Percentiles rank a stretch among this genome's conserved stretches.
Conservation (phyloP, 441 rosid genomes). For the Omphalea diandra region DNA sequence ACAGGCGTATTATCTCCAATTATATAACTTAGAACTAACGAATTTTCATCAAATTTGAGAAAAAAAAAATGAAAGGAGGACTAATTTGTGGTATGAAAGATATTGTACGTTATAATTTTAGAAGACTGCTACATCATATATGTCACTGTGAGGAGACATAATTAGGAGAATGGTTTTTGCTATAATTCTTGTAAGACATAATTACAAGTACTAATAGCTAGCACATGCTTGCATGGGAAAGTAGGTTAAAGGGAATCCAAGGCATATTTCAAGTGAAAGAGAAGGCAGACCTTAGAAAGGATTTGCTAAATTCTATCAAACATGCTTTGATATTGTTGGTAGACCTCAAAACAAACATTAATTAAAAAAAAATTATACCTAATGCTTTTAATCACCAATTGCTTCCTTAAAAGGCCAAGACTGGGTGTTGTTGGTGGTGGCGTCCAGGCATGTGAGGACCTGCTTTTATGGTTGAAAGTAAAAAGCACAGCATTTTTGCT, state of each 20-base stretch:
- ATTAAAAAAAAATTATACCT: slow-evolving; percentile 16
- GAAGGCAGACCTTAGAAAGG: not conserved
- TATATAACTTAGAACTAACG: no score
- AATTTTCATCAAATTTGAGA: no score
- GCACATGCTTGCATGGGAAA: slow-evolving; percentile 49
- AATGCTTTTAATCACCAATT: slow-evolving; percentile 27
- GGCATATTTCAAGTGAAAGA: not conserved
- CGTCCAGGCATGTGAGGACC: slow-evolving; percentile 32
- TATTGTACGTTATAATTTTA: slow-evolving; percentile 14
- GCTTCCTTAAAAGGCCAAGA: slow-evolving; percentile 41
- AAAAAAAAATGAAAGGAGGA: no score
- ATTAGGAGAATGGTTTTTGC: slow-evolving; percentile 27
- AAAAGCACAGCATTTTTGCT: not conserved
- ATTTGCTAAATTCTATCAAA: slow-evolving; percentile 26
- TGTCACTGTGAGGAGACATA: slow-evolving; percentile 23
- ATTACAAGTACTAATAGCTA: slow-evolving; percentile 39
- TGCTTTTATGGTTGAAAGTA: not conserved
- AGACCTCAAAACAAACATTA: slow-evolving; percentile 31
- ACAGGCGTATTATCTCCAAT: no score
- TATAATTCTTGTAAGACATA: slow-evolving; percentile 33
- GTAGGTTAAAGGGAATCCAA: slow-evolving; percentile 32
- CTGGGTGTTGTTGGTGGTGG: slow-evolving; percentile 11
- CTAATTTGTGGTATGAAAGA: not conserved
- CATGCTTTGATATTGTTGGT: slow-evolving; percentile 36
- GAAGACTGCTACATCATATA: not conserved